Base-by-base conservation (phyloP, 768 basidiomycete genomes). In the Auriscalpium microsporum region DNA sequence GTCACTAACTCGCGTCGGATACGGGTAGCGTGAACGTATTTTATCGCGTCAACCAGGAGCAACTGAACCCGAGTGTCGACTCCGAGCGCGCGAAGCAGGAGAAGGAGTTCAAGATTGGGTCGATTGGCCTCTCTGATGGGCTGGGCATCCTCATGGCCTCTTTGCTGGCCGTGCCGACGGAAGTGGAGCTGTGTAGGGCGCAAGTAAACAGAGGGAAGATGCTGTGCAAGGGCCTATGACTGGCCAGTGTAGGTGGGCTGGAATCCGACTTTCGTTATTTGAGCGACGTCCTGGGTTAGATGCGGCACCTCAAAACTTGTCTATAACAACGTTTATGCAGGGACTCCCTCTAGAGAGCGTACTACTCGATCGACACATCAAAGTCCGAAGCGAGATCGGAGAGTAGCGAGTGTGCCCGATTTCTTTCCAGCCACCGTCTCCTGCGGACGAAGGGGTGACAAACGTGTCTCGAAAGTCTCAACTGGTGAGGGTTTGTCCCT, bases 61-160 rank as follows among this genome's bases (percentile, higher is more conserved):
- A 7, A 75, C 80, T 56, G 68, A 71, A 33, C 68, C 72, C 16
- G 69, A 50, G 68, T 50, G 72, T 77, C 55, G 78, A 83, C 58
- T 63, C 73, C 40, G 86, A 87, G 64, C 76, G 81, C 40, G 74
- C 78, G 28, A 77, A 79, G 64, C 90, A 92, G 67, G 87, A 88
- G 64, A 78, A 83, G 46, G 92, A 94, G 71, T 94, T 93, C 72
- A 84, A 83, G 75, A 94, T 95, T 53, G 91, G 91, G 7, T 87
- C 87, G 3, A 84, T 95, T 46, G 93, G 93, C 1, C 86, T 94
- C 56, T 77, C 90, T 7, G 92, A 94, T 67, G 86, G 85, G 28
- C 75, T 80, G 14, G 91, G 91, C 0, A 91, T 81, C 54, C 61
- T 81, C 34, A 50, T 73, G 8, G 87, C 87, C 10, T 79, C 81